phyloP scores from a whole-genome alignment of 1,284 basidiomycete species.

The Cutaneotrichosporon arboriforme region DNA sequence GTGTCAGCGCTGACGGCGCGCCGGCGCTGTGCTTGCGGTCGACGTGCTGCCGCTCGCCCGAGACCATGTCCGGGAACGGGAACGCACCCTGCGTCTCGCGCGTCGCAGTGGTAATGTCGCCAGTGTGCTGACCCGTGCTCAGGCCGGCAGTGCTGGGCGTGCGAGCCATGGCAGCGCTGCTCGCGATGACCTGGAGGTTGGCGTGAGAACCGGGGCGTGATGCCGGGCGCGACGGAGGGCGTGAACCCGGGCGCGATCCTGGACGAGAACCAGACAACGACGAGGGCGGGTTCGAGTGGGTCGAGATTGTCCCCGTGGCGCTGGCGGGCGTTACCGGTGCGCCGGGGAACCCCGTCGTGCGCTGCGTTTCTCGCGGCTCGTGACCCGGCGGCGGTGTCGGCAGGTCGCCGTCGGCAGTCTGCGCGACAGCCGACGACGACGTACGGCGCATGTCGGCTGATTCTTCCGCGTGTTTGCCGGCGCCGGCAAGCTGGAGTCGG shows the following conservation, averaged over 20 bases:
- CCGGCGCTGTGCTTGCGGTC: neutral
- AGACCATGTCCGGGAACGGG: conserved; percentile 10
- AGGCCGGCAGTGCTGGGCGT: neutral
- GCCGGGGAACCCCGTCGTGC: conserved; percentile 10
- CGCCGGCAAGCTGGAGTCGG: neutral
- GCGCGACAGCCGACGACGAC: no score
- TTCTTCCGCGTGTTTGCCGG: neutral
- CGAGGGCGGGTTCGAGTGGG: neutral
- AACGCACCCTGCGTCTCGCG: neutral
- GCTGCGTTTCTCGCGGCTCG: conserved; percentile 11
- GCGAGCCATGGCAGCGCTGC: neutral
- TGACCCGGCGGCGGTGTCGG: neutral
- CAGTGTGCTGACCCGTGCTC: neutral
- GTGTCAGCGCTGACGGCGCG: no score
- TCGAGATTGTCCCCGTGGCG: neutral
- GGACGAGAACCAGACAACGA: neutral
- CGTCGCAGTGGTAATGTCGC: neutral
- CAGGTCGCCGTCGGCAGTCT: neutral
- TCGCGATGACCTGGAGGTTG: neutral
- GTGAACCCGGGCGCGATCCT: neutral
- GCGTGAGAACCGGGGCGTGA: conserved; percentile 1
- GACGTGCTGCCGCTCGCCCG: neutral
- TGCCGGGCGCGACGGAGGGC: neutral
- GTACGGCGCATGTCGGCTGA: no score
- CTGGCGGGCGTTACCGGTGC: neutral